Base-by-base conservation (phyloP, 139 green algal species). In the Picochlorum sp. region DNA sequence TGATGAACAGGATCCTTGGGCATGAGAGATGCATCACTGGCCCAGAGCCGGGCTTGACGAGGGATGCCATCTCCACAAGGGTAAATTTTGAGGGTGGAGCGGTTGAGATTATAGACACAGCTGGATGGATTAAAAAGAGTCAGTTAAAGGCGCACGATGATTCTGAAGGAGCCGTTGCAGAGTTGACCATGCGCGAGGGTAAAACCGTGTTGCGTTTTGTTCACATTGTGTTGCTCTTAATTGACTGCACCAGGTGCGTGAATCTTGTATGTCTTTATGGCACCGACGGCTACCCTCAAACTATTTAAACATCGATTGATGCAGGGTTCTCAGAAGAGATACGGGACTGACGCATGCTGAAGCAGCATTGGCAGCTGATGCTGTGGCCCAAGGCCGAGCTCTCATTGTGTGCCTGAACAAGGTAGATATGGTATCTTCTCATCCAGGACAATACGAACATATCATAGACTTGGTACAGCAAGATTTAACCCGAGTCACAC, bases 1-100 rank as follows among this genome's bases (percentile, higher is more conserved):
- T 95, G 56, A 67, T 81, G 30, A 97, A 97, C 70, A 28, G 45
- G 2, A 69, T 97, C 68, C 68, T 96, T 70, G 80, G 77, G 0
- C 61, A 80, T 62, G 80, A 95, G 67, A 79, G 90, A 34, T 74
- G 76, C 45, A 73, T 97, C 20, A 96, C 89, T n/a, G 88, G 91
- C 6, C 87, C 91, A 8, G 90, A 97, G 78, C 87, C 89, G 3
- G 90, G 89, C 3, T 82, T 97, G 2, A 97, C 90, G 3, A 81
- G 90, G 0, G 90, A 97, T 65, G 67, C 86, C 0, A 83, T 96
- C 50, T 70, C 59, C 15, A 71, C 66, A 50, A 50, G 57, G 13
- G 65, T 86, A 15, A 30, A 66, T 28, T 77, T 55, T 37, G 31
- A 44, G 23, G 66, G 66, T 7, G 50, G 65, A 18, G 38, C 70